Evolutionary conservation across 805 yeast species (phyloP).

Genomic region (Candida adriatica): DNA sequence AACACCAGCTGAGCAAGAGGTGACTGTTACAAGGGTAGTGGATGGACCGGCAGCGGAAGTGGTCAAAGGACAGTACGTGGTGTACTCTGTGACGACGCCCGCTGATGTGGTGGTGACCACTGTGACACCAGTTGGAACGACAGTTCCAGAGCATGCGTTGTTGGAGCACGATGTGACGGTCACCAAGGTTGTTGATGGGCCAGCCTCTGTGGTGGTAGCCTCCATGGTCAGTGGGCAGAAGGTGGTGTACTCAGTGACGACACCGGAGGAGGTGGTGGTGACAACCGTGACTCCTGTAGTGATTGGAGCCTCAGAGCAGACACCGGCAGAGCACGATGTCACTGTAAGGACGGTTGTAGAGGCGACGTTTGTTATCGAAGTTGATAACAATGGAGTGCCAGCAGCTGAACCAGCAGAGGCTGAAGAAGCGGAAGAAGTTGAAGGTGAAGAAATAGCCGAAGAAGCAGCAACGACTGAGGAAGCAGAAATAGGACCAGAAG

Average conservation of each 20-base stretch:
- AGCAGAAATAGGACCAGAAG: constrained; percentile 5
- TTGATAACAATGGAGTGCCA: too few relatives aligned
- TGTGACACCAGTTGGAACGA: constrained; percentile 23
- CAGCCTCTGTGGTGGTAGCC: constrained; percentile 24
- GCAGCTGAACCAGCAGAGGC: too few relatives aligned
- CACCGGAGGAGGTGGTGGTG: too few relatives aligned
- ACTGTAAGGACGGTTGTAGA: constrained; percentile 14
- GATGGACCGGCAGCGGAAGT: constrained; percentile 6
- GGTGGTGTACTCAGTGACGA: too few relatives aligned
- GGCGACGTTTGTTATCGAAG: constrained; percentile 8
- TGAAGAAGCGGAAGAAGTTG: too few relatives aligned
- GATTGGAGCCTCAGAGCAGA: constrained; percentile 10
- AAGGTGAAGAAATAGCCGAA: constrained; percentile 12
- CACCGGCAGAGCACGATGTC: constrained; percentile 15
- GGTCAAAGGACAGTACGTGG: constrained; percentile 19
- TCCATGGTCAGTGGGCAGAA: too few relatives aligned
- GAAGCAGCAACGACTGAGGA: constrained; percentile 3
- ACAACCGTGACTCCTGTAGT: constrained; percentile 24
- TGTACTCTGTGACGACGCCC: constrained; percentile 12
- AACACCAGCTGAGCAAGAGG: constrained; percentile 1
- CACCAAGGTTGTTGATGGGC: constrained; percentile 3
- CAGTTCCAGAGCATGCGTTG: constrained; percentile 9
- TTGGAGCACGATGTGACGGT: constrained; percentile 21
- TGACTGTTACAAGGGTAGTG: constrained; percentile 10
- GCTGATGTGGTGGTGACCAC: constrained; percentile 25